A percentile compares a stretch with the other conserved stretches of the same genome.
phyloP scores from a whole-genome alignment of 352 stramenopile genomes.

The Phytophthora capsici region DNA sequence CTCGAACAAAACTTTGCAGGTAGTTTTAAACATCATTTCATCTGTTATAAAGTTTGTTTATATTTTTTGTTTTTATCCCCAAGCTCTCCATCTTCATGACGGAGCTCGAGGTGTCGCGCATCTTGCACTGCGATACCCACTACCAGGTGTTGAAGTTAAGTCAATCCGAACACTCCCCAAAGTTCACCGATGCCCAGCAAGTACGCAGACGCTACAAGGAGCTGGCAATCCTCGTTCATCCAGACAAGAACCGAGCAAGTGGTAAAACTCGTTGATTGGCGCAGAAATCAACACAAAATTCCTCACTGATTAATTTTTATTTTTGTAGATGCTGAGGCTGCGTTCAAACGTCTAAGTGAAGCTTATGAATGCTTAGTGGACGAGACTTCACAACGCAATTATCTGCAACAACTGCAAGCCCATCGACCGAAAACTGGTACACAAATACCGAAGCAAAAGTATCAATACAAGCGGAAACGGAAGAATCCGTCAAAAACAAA shows the following conservation, averaged over 20 bases:
- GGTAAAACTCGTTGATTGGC: slow-evolving; percentile 26
- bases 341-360: slow-evolving; percentile 80
- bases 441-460: slow-evolving; percentile 14
- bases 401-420: slow-evolving; percentile 46
- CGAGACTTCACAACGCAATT: slow-evolving; percentile 52
- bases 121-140: slow-evolving; percentile 46
- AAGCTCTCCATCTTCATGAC: background rate
- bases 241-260: slow-evolving; percentile 61
- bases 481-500: slow-evolving; percentile 7
- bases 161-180: background rate
- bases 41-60: too few species aligned
- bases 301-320: background rate
- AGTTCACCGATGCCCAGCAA: slow-evolving; percentile 30
- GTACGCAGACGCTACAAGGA: slow-evolving; percentile 61
- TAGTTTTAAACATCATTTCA: too few species aligned
- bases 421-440: slow-evolving; percentile 2
- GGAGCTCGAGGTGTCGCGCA: slow-evolving; percentile 26
- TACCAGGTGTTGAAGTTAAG: slow-evolving; percentile 52
- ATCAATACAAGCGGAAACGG: slow-evolving; percentile 30
- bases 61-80: too few species aligned
- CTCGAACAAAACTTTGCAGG: too few species aligned
- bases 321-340: slow-evolving; percentile 64
- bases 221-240: slow-evolving; percentile 59
- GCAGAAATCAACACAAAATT: background rate
- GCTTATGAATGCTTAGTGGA: slow-evolving; percentile 80